Evolutionary conservation across 345 rosid species (phyloP), one percentile per base, ranked within the genome.

Genomic region (Euphorbia peplus): DNA sequence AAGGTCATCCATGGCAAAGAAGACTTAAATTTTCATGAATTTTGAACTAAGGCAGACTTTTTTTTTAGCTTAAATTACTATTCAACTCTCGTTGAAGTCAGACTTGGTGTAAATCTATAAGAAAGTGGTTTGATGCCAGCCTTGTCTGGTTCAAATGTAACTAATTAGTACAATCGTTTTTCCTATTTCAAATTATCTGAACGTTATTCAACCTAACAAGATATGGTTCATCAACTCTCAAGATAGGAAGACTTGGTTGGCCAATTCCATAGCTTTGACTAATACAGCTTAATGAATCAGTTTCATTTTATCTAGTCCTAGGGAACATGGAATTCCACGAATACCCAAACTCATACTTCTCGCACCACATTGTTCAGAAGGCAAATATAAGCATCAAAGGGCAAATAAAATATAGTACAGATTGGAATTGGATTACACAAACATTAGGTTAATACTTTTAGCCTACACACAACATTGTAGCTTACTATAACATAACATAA

Each of bases 21-120:
- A 50, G 32, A 30, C 15, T 65, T 41, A 14, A 21, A 24, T 35
- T 28, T 26, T 66, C 60, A 66, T 52, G 55, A 66, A 28, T 28
- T 50, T 65, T 65, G 18, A 51, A 50, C 19, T 26, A 35, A 28
- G 8, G 28, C 8, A 29, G 19, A 58, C 37, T 21, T 29, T 28
- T 58, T 54, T 55, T 2, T 18, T 29, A 58, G 62, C 51, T 39
- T 19, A 62, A 21, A 52, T 52, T 52, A 52, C 26, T 19, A 8
- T 52, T 8, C 5, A 13, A 39, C 29, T 24, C 21, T 37, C 47
- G 16, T n/a, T 60, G 64, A n/a, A 28, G 26, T 37, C 21, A 19
- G 47, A 35, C 64, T 35, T 60, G 24, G 41, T 60, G 16, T 4
- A 35, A 35, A 10, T 3, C 21, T 10, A 18, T 8, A 35, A 32